Base-by-base conservation (phyloP, 1,139 yeast species). In the Protomyces inouyei region DNA sequence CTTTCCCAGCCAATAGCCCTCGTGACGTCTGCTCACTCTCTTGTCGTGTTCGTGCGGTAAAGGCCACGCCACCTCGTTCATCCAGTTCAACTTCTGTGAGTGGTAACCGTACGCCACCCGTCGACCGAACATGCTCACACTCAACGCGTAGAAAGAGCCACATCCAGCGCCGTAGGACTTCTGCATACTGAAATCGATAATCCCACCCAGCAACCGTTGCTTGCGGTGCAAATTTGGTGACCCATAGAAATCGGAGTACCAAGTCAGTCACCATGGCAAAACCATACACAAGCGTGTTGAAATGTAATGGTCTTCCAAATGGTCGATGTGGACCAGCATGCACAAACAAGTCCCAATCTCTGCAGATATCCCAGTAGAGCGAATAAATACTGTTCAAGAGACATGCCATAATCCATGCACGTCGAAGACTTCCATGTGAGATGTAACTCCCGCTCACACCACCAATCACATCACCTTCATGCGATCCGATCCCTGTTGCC, bases 111-210 rank as follows among this genome's bases (percentile, higher is more conserved):
- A 18, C 48, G 23, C 45, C 18, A 9, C 63, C 63, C 12, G 32
- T 52, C 8, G 28, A 18, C 4, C 63, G 38, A 18, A 40, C 52
- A 48, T 59, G 57, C 57, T 59, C 63, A 28, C 57, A 52, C 71
- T 92, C 97, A 38, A 91, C 77, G 73, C 95, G 86, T 72, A 92
- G 78, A 70, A 89, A 83, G 61, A 92, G 83, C 98, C 98, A 93
- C 66, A 90, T 76, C 84, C 93, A 89, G 70, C 98, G 80, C 75
- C 98, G 81, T 10, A 85, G 70, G 10, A 93, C 79, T 73, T 93
- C 98, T 64, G 91, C 75, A 9, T 83, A 71, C 71, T 92, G 95
- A 61, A 89, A 75, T 2, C 48, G 48, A 43, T 43, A 43, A 10
- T 43, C 48, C 48, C 48, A 6, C 80, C 72, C 23, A 36, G 56